Conservation (phyloP, 345 rosid genomes). For the Anastatica hierochuntica region DNA sequence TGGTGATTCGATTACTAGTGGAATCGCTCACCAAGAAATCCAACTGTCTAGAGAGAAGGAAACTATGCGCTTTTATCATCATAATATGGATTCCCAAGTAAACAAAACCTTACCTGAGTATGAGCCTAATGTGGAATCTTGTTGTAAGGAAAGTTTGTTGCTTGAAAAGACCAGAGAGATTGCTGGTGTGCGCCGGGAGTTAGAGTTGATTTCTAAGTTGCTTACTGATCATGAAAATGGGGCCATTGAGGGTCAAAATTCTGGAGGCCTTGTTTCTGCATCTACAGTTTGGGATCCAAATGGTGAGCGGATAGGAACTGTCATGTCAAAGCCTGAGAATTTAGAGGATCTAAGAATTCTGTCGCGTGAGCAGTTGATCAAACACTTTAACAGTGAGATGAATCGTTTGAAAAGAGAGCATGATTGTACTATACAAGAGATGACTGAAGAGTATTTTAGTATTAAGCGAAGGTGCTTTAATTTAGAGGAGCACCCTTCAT, state of each 20-base stretch:
- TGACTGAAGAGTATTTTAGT: conserved; percentile 50
- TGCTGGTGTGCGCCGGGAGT: no score
- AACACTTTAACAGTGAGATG: conserved; percentile 49
- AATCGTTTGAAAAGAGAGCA: conserved; percentile 61
- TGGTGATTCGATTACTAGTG: no score
- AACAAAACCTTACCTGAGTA: no score
- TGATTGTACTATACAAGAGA: conserved; percentile 39
- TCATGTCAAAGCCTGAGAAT: conserved; percentile 35
- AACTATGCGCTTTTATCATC: no score
- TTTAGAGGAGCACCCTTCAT: conserved; percentile 33
- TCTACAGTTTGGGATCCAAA: no score
- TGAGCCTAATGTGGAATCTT: conserved; percentile 28
- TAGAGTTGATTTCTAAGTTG: no score
- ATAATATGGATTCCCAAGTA: no score
- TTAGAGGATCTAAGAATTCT: conserved; percentile 36
- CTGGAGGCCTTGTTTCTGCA: background rate
- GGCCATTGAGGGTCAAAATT: conserved; percentile 32
- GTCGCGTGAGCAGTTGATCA: conserved; percentile 32
- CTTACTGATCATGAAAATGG: conserved; percentile 33
- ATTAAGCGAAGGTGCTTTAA: conserved; percentile 43
- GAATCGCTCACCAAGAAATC: no score
- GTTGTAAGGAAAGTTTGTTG: conserved; percentile 22
- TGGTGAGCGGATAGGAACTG: no score
- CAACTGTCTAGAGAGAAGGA: no score
- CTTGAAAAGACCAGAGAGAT: conserved; percentile 44